Percentiles rank a stretch among this genome's conserved stretches.
These are phyloP conservation scores for Mortierella sp. DNA, from an alignment of 371 early-diverging fungal genomes.

Conservation along the genomic window DNA sequence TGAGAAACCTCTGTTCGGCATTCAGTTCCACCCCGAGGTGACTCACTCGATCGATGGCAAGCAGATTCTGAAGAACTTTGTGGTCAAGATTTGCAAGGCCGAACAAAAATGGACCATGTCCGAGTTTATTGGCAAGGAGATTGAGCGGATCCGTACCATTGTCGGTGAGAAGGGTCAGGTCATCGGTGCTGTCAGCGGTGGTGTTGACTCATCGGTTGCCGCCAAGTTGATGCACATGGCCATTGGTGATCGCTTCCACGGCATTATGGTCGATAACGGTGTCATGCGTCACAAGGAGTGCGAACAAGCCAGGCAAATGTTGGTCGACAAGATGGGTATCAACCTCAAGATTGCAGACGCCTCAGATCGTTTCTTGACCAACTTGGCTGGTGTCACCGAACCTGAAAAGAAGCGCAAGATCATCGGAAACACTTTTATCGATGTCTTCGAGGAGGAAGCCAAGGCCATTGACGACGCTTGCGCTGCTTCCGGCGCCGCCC, in stretches of 20 bases:
- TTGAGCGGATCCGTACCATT: conserved; percentile 89
- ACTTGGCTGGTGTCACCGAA: conserved; percentile 91
- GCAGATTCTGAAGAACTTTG: conserved; percentile 91
- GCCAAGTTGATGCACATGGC: conserved; percentile 96
- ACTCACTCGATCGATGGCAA: conserved; percentile 94
- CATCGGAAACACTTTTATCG: conserved; percentile 97
- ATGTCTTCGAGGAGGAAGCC: conserved; percentile 96
- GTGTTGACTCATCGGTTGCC: conserved; percentile 97
- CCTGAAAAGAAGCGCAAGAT: conserved; percentile 98
- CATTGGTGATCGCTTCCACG: conserved; percentile 98
- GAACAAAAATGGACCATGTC: conserved; percentile 94
- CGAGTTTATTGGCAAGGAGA: conserved; percentile 94
- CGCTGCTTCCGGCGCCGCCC: conserved; percentile 65
- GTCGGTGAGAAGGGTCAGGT: conserved; percentile 95
- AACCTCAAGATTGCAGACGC: conserved; percentile 95
- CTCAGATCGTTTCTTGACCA: conserved; percentile 86
- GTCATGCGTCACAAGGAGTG: conserved; percentile 98
- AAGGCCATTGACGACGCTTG: conserved; percentile 83
- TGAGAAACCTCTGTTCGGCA: conserved; percentile 86
- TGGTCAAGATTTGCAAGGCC: conserved; percentile 85
- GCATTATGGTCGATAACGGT: conserved; percentile 97
- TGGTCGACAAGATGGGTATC: conserved; percentile 91
- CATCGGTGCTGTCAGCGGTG: conserved; percentile 96
- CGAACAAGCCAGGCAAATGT: conserved; percentile 79
- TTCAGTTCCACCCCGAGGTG: conserved; percentile 99